A percentile compares a stretch with the other conserved stretches of the same genome.
Evolutionary conservation across 768 basidiomycete genomes (phyloP).

Genomic region (Amanita thiersii): DNA sequence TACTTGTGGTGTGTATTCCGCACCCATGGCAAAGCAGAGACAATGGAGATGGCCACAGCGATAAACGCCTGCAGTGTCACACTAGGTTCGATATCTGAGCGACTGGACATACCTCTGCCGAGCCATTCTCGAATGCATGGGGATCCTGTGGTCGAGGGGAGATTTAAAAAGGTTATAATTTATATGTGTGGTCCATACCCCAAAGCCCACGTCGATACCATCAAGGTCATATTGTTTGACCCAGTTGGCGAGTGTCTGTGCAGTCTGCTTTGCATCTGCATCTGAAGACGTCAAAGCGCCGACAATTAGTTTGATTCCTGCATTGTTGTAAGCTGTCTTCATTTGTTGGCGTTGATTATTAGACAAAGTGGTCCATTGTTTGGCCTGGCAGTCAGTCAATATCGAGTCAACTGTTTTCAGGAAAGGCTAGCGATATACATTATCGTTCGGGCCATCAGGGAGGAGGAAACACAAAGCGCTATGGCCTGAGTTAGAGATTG

Average conservation of each 20-base stretch:
- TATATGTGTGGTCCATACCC: constrained; percentile 21
- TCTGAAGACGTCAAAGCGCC: constrained; percentile 52
- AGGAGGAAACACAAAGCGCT: constrained; percentile 1
- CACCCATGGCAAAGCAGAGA: constrained; percentile 71
- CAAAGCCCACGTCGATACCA: constrained; percentile 72
- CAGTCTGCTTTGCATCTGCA: constrained; percentile 51
- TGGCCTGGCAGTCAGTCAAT: not conserved
- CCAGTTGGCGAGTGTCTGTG: constrained; percentile 57
- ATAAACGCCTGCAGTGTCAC: constrained; percentile 15
- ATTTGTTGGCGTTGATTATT: not conserved
- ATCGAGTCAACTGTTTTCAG: not conserved
- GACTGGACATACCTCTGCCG: constrained; percentile 33
- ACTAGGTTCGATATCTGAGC: not conserved
- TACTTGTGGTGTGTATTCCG: constrained; percentile 80
- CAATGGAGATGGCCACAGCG: constrained; percentile 51
- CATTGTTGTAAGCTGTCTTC: constrained; percentile 41
- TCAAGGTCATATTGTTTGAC: constrained; percentile 55
- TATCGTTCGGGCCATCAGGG: not conserved
- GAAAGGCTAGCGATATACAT: not conserved
- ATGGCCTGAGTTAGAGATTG: not conserved
- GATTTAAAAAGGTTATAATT: constrained; percentile 16
- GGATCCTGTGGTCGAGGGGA: constrained; percentile 40
- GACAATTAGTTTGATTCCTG: constrained; percentile 55
- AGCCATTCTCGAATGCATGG: constrained; percentile 45
- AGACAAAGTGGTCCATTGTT: constrained; percentile 1